Percentiles rank a stretch among this genome's conserved stretches.
These are phyloP conservation scores for Tolypocladium endophyticum DNA, from an alignment of 2,329 filamentous ascomycete species.

Conservation along the genomic window DNA sequence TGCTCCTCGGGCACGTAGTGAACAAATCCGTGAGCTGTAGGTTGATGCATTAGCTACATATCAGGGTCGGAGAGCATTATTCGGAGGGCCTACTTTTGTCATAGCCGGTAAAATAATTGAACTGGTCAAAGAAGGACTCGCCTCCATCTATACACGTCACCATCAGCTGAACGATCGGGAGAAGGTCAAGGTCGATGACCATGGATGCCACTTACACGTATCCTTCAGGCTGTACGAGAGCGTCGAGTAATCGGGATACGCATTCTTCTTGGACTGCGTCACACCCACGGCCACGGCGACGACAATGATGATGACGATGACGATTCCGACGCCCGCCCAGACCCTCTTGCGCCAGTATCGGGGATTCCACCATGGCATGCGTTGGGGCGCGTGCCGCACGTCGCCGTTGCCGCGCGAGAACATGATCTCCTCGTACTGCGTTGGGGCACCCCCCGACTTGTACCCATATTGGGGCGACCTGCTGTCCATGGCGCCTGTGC, in stretches of 20 bases:
- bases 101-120: constrained; percentile 39
- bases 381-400: constrained; percentile 11
- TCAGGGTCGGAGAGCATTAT: not conserved
- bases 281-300: constrained; percentile 37
- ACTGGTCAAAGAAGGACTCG: constrained; percentile 42
- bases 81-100: constrained; percentile 30
- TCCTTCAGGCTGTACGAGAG: constrained; percentile 37
- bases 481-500: not conserved
- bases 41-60: not conserved
- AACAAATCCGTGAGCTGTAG: constrained; percentile 35
- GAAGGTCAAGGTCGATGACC: not conserved
- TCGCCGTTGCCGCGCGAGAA: constrained; percentile 9
- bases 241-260: constrained; percentile 37
- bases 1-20: constrained; percentile 38
- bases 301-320: constrained; percentile 32
- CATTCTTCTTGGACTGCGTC: constrained; percentile 24
- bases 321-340: constrained; percentile 31
- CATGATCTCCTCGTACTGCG: constrained; percentile 17
- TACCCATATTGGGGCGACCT: constrained; percentile 1
- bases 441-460: constrained; percentile 14
- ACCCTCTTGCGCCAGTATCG: constrained; percentile 41
- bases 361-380: constrained; percentile 33
- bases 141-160: constrained; percentile 31
- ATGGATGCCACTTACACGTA: constrained; percentile 28
- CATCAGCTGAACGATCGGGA: not conserved